A percentile compares a stretch with the other conserved stretches of the same genome.
Conservation (phyloP, 1,139 yeast species). For the Arxiozyma slooffiae region DNA sequence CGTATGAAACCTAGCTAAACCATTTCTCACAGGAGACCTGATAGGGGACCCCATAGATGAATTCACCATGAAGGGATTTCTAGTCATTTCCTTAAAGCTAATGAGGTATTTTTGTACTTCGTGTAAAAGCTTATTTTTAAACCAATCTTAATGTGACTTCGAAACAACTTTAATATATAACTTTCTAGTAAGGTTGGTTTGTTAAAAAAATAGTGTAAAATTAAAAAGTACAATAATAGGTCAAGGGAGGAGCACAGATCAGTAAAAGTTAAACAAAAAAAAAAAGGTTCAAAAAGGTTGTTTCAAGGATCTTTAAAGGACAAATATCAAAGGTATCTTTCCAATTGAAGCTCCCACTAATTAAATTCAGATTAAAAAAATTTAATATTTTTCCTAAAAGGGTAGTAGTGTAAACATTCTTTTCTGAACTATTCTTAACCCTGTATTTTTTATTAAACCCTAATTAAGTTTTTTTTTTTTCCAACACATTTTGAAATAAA, state of each 20-base stretch:
- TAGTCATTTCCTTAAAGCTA: slow-evolving; percentile 17
- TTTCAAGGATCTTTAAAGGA: background rate
- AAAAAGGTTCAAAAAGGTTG: background rate
- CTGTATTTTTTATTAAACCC: background rate
- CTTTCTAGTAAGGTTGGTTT: background rate
- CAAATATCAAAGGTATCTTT: background rate
- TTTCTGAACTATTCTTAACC: background rate
- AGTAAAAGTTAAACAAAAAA: background rate
- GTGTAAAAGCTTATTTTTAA: too few species aligned
- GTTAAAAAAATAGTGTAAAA: too few species aligned
- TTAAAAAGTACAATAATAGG: too few species aligned
- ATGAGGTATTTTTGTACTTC: too few species aligned
- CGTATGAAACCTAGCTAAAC: slow-evolving; percentile 23
- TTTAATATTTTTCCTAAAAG: background rate
- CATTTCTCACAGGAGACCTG: slow-evolving; percentile 20
- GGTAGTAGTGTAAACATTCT: background rate
- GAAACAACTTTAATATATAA: too few species aligned
- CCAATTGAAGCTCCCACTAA: background rate
- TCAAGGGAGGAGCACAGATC: background rate
- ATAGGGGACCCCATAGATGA: slow-evolving; percentile 23
- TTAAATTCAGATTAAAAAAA: background rate
- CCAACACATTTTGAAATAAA: background rate
- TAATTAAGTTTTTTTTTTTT: background rate
- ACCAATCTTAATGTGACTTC: too few species aligned
- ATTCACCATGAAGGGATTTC: slow-evolving; percentile 29